Percentiles rank a stretch among this genome's conserved stretches.
These are phyloP conservation scores for Gynostemma pentaphyllum DNA, from an alignment of 306 rosid genomes.

Conservation along the genomic window DNA sequence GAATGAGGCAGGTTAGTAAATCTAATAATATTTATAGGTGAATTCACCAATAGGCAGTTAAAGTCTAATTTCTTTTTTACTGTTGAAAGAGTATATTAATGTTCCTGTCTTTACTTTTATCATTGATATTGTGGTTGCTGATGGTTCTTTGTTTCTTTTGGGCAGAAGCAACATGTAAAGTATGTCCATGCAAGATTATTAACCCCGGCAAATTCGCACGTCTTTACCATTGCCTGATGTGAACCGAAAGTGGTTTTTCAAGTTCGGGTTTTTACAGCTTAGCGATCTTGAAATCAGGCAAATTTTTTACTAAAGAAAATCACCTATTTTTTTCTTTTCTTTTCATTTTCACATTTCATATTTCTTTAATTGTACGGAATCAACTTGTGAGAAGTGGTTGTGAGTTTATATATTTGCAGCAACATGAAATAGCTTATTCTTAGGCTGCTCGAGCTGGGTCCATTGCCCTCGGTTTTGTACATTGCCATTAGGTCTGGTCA, in stretches of 20 bases:
- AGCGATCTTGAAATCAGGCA: background rate
- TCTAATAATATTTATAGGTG: background rate
- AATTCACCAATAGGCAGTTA: no score
- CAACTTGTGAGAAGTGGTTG: background rate
- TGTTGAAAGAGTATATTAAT: background rate
- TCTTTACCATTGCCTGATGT: background rate
- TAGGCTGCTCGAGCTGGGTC: slow-evolving; percentile 5
- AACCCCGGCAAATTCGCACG: background rate
- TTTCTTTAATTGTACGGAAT: background rate
- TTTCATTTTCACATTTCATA: background rate
- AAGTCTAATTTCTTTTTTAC: background rate
- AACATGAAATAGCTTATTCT: background rate
- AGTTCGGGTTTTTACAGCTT: background rate
- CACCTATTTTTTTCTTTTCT: background rate
- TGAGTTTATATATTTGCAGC: background rate
- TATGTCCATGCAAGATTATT: background rate
- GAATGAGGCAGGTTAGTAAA: slow-evolving; percentile 52
- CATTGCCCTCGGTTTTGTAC: slow-evolving; percentile 7
- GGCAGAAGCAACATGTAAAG: background rate
- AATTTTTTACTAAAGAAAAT: background rate
- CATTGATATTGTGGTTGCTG: background rate
- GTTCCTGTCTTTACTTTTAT: background rate
- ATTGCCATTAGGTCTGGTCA: slow-evolving; percentile 5
- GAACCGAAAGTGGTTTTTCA: background rate
- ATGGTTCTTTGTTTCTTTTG: background rate